Base-by-base conservation (phyloP, 345 rosid genomes). In the Syzygium jambos region DNA sequence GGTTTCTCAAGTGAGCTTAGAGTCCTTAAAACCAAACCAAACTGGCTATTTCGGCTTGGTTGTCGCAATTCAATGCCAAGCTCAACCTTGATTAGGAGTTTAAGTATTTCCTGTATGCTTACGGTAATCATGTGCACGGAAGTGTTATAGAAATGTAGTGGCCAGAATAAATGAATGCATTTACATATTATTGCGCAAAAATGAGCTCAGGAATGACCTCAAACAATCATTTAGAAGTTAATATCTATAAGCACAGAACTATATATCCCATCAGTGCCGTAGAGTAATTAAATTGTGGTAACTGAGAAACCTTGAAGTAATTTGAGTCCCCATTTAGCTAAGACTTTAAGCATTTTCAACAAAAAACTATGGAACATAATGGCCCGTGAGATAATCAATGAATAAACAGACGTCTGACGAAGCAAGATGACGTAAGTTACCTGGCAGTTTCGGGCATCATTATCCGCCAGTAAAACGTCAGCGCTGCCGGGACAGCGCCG, bases 401-500 rank as follows among this genome's bases (percentile, higher is more conserved):
- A 2, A 59, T 25, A 25, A 29, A 11, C 12, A 59, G 65, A 59
- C 0, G 25, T 30, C 78, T 30, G 9, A 30, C 11, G 78, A 65
- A 7, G 65, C 30, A 59, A 49, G 54, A 9, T 7, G 29, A 52
- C 29, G 8, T 12, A 34, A 61, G 84, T 85, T 90, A 95, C 97
- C 96, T 91, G 61, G 97, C 96, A 27, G 97, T 93, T 93, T 95
- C 97, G 29, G 97, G 97, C 97, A 95, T 95, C 88, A 88, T 89
- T 95, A 95, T 94, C 19, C 97, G 93, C 96, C 96, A 95, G 41
- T 95, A 95, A 78, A 86, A 95, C 8, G 97, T 95, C 56, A 94
- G 85, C 52, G 93, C 96, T 34, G 97, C 96, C 51, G 97, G 97
- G 55, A 95, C 82, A 41, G 94, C 94, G 57, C 96, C 96, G 19